Evolutionary conservation across 192 early-diverging fungal species (phyloP).

Genomic region (Obelidium mucronatum): DNA sequence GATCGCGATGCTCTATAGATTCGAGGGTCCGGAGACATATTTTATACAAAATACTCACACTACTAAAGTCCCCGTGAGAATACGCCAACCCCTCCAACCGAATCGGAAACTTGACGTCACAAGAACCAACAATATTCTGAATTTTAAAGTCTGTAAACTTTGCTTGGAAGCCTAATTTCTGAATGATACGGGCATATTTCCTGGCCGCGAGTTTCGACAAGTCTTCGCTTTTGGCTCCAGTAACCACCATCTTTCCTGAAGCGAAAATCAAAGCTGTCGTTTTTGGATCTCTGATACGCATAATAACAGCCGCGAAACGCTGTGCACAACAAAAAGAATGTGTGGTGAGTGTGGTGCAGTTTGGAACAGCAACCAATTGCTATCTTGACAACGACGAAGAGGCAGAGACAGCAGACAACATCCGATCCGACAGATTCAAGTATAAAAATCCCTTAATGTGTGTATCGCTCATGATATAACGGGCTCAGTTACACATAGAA

Average conservation of each 20-base stretch:
- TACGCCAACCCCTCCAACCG: conserved; percentile 96
- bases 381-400: background rate
- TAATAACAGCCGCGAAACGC: conserved; percentile 99
- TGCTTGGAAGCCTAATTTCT: conserved; percentile 96
- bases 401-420: background rate
- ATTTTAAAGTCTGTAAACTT: conserved; percentile 99
- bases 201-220: conserved; percentile 95
- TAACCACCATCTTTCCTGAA: conserved; percentile 99
- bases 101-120: conserved; percentile 99
- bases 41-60: conserved; percentile 61
- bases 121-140: conserved; percentile 99
- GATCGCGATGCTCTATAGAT: background rate
- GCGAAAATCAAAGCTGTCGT: conserved; percentile 99
- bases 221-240: conserved; percentile 98
- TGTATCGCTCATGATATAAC: no score
- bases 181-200: conserved; percentile 99
- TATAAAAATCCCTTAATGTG: no score
- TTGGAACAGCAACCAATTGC: background rate
- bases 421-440: no score
- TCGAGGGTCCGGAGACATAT: background rate
- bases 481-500: no score
- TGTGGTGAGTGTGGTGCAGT: background rate
- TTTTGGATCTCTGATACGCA: conserved; percentile 99
- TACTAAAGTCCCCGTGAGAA: conserved; percentile 90
- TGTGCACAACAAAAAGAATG: conserved; percentile 44